These are phyloP conservation scores for Hypericum androsaemum DNA, from an alignment of 345 rosid genomes.

Conservation along the genomic window DNA sequence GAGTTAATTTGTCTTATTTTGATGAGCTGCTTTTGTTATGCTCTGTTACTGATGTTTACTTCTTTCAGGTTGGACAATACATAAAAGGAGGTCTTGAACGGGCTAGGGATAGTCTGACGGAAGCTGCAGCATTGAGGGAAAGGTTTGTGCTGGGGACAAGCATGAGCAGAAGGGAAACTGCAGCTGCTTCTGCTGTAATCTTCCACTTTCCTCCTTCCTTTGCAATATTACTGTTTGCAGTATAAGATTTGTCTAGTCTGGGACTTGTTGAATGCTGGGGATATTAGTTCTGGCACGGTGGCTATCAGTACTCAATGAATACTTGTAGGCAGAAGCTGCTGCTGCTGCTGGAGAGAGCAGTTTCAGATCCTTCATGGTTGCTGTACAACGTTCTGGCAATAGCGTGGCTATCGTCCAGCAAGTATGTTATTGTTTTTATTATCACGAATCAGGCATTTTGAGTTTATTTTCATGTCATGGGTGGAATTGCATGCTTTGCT, in stretches of 20 bases:
- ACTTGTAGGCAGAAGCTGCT: constrained; percentile 92
- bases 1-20: constrained; percentile 22
- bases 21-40: background rate
- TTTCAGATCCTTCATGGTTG: constrained; percentile 98
- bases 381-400: constrained; percentile 93
- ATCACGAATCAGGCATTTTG: no score
- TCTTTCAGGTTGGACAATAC: constrained; percentile 67
- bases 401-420: constrained; percentile 93
- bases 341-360: constrained; percentile 96
- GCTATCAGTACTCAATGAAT: no score
- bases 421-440: constrained; percentile 16
- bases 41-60: constrained; percentile 5
- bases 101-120: constrained; percentile 82
- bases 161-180: constrained; percentile 90
- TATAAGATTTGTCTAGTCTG: background rate
- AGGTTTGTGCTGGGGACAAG: constrained; percentile 82
- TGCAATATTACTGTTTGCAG: constrained; percentile 3
- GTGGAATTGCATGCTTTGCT: no score
- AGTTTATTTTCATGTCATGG: no score
- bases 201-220: constrained; percentile 1
- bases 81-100: constrained; percentile 95
- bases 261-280: no score
- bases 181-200: constrained; percentile 51
- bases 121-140: constrained; percentile 94
- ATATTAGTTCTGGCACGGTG: no score